Evolutionary conservation across 2,329 filamentous ascomycete genomes (phyloP).

Genomic region (Rhinocladiella mackenziei): DNA sequence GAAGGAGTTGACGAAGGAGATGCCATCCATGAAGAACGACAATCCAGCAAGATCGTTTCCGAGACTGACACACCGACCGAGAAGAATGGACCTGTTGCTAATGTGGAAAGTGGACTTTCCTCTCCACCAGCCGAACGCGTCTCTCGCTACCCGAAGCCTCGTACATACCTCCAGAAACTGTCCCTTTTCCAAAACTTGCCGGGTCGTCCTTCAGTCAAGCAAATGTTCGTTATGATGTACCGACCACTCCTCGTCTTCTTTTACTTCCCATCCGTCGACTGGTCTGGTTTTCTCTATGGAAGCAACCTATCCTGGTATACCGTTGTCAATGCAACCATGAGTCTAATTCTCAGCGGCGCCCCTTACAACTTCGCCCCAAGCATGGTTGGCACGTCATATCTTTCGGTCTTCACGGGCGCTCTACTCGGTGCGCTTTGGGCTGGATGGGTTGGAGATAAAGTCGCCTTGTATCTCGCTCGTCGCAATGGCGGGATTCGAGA

Average conservation of each 20-base stretch:
- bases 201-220: slow-evolving; percentile 7
- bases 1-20: slow-evolving; percentile 31
- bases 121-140: background rate
- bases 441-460: slow-evolving; percentile 26
- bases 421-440: slow-evolving; percentile 20
- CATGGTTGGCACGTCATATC: slow-evolving; percentile 31
- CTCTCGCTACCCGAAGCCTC: background rate
- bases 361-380: slow-evolving; percentile 33
- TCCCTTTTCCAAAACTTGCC: slow-evolving; percentile 4
- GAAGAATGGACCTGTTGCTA: no score
- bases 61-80: background rate
- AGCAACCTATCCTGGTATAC: slow-evolving; percentile 35
- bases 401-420: slow-evolving; percentile 29
- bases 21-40: background rate
- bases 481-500: slow-evolving; percentile 29
- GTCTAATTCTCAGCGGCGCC: slow-evolving; percentile 29
- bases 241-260: slow-evolving; percentile 26
- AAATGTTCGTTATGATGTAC: slow-evolving; percentile 20
- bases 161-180: slow-evolving; percentile 23
- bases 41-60: background rate
- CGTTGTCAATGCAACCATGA: slow-evolving; percentile 34
- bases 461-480: slow-evolving; percentile 25
- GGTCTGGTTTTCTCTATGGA: slow-evolving; percentile 41
- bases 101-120: no score
- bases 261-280: slow-evolving; percentile 39